Conservation (phyloP, 108 stramenopile genomes). For the Licmophora abbreviata region DNA sequence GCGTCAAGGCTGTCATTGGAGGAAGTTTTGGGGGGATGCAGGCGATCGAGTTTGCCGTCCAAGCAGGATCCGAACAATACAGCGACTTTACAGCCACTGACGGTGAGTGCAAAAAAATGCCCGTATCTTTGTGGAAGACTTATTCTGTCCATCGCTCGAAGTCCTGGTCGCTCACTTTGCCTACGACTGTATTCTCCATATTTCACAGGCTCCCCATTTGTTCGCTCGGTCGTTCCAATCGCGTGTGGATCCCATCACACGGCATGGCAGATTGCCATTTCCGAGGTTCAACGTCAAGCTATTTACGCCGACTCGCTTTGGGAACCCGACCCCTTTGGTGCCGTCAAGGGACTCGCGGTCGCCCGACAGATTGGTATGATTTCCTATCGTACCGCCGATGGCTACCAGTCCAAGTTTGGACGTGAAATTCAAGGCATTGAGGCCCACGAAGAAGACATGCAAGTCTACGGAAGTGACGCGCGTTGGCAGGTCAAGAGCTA, state of each 20-base stretch:
- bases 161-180: too few relatives aligned
- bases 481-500: constrained; percentile 83
- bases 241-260: constrained; percentile 89
- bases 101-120: constrained; percentile 11
- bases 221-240: constrained; percentile 72
- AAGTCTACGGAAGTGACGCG: constrained; percentile 51
- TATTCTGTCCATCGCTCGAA: not conserved
- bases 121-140: not conserved
- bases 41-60: constrained; percentile 85
- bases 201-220: constrained; percentile 40
- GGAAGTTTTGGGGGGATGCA: constrained; percentile 96
- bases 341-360: constrained; percentile 74
- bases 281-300: constrained; percentile 88
- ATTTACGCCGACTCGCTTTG: constrained; percentile 91
- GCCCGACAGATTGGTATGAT: constrained; percentile 93
- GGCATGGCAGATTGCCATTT: constrained; percentile 93
- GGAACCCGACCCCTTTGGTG: constrained; percentile 39
- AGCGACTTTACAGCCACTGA: constrained; percentile 16
- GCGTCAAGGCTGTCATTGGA: constrained; percentile 85
- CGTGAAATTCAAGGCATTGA: constrained; percentile 20
- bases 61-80: constrained; percentile 56
- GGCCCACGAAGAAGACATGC: constrained; percentile 22
- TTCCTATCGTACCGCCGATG: constrained; percentile 78
- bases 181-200: not conserved
- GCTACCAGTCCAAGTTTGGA: constrained; percentile 84